Conservation (phyloP, 345 rosid genomes). For the Pistacia vera region DNA sequence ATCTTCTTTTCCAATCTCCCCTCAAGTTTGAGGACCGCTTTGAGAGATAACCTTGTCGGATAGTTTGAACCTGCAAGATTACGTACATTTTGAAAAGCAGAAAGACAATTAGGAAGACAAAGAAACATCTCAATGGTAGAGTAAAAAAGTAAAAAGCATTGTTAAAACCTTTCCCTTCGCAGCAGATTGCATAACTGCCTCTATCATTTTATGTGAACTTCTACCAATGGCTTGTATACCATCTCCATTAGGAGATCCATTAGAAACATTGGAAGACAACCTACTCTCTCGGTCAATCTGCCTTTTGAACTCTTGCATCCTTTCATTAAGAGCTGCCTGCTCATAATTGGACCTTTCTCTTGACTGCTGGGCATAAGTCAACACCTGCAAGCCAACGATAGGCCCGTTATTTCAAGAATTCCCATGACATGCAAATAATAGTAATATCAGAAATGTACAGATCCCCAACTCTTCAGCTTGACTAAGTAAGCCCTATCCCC, state of each 20-base stretch:
- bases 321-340: slow-evolving; percentile 90
- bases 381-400: slow-evolving; percentile 55
- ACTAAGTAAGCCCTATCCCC: background rate
- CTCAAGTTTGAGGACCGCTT: slow-evolving; percentile 94
- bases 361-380: slow-evolving; percentile 96
- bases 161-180: slow-evolving; percentile 86
- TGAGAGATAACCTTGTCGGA: slow-evolving; percentile 97
- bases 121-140: slow-evolving; percentile 10
- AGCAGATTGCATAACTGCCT: slow-evolving; percentile 98
- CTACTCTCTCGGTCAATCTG: slow-evolving; percentile 96
- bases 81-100: slow-evolving; percentile 12
- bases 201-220: slow-evolving; percentile 99
- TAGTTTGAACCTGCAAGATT: slow-evolving; percentile 84
- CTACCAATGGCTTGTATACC: slow-evolving; percentile 93
- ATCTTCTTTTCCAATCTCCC: slow-evolving; percentile 99
- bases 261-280: slow-evolving; percentile 78
- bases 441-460: background rate
- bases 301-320: slow-evolving; percentile 96
- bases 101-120: background rate
- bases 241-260: slow-evolving; percentile 96
- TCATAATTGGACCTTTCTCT: slow-evolving; percentile 97
- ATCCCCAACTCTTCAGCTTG: background rate
- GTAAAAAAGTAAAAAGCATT: slow-evolving; percentile 17
- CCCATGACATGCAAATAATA: slow-evolving; percentile 4
- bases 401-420: slow-evolving; percentile 4